These are phyloP conservation scores for Diaporthe helianthi DNA, from an alignment of 2,329 filamentous ascomycete species.

Conservation along the genomic window DNA sequence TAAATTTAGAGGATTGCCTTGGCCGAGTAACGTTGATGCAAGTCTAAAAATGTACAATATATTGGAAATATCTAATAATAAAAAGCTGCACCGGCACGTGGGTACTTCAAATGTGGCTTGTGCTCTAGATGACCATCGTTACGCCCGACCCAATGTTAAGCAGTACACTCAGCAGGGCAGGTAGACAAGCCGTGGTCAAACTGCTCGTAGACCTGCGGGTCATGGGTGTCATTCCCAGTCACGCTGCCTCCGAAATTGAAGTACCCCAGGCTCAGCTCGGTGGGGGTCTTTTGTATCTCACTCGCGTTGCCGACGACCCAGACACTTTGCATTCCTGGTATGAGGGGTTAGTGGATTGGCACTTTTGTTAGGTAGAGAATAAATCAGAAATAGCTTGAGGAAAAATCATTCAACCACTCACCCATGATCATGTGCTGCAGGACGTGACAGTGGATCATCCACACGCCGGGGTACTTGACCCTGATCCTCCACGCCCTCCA, in stretches of 20 bases:
- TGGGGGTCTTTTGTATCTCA: conserved; percentile 46
- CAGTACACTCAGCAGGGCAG: background rate
- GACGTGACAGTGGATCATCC: conserved; percentile 69
- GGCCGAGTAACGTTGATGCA: too few species aligned
- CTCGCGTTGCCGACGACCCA: conserved; percentile 50
- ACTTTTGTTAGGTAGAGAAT: conserved; percentile 39
- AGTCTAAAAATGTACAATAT: background rate
- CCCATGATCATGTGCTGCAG: conserved; percentile 66
- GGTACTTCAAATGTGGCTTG: too few species aligned
- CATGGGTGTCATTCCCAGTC: conserved; percentile 47
- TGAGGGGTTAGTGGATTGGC: background rate
- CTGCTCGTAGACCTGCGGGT: conserved; percentile 23
- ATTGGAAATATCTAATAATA: conserved; percentile 22
- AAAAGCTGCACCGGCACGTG: background rate
- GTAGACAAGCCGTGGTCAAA: conserved; percentile 7
- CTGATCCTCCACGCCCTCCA: conserved; percentile 68
- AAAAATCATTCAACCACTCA: too few species aligned
- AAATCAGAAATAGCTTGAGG: too few species aligned
- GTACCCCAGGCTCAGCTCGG: conserved; percentile 49
- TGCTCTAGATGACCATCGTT: background rate
- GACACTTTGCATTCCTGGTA: conserved; percentile 49
- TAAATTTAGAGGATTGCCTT: too few species aligned
- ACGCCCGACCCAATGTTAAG: too few species aligned
- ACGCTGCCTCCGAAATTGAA: conserved; percentile 53
- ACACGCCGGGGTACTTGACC: conserved; percentile 59